These are phyloP conservation scores for Debaryomyces prosopidis DNA, from an alignment of 805 yeast genomes.

Conservation along the genomic window DNA sequence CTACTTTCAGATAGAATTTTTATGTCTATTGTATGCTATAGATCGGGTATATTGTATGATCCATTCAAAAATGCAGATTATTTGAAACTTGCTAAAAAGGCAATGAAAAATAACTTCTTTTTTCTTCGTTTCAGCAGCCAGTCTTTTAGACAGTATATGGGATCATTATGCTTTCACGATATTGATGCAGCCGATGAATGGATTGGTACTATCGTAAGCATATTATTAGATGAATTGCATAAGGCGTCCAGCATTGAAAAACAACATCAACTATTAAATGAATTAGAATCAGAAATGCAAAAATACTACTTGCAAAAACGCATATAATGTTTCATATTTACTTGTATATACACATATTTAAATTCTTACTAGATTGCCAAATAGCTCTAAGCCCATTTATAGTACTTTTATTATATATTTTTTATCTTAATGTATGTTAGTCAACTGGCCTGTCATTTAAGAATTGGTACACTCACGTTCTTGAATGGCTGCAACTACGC, in stretches of 20 bases:
- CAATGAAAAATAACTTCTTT: conserved; percentile 9
- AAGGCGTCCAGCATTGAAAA: background rate
- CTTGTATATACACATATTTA: background rate
- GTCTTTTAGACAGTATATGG: conserved; percentile 21
- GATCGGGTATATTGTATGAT: conserved; percentile 6
- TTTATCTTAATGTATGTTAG: background rate
- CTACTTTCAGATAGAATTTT: conserved; percentile 13
- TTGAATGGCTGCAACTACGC: no score
- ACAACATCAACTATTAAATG: background rate
- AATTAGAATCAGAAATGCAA: background rate
- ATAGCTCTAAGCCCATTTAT: background rate
- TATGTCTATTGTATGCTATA: conserved; percentile 11
- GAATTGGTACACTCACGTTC: no score
- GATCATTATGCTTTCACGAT: conserved; percentile 11
- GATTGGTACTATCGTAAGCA: conserved; percentile 10
- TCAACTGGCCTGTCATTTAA: no score
- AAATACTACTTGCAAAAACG: background rate
- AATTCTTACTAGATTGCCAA: background rate
- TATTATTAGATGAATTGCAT: conserved; percentile 3
- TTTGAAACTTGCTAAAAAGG: conserved; percentile 1
- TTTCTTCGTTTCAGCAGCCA: conserved; percentile 13
- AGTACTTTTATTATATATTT: no score
- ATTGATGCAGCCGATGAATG: conserved; percentile 12
- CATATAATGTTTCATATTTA: background rate
- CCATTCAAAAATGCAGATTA: conserved; percentile 12